Percentiles rank a stretch among this genome's conserved stretches.
These are phyloP conservation scores for Urostyla sp. DNA, from an alignment of 73 alveolate genomes.

Conservation along the genomic window DNA sequence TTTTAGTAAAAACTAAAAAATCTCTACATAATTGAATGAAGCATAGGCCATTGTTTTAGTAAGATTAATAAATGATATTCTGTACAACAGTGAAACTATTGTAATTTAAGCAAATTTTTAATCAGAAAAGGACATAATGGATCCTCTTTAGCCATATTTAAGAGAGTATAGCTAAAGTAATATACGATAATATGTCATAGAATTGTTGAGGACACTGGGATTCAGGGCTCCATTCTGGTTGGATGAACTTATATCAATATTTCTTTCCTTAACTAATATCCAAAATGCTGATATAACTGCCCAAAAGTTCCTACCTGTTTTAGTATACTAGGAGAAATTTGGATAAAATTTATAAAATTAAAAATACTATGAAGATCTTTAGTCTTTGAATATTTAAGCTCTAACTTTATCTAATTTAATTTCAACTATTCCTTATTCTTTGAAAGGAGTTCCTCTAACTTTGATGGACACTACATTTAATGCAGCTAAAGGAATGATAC, in stretches of 20 bases:
- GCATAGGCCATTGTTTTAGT: conserved; percentile 3
- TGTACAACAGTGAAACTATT: not conserved
- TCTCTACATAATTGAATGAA: conserved; percentile 21
- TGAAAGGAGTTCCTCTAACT: conserved; percentile 71
- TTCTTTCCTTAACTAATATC: conserved; percentile 50
- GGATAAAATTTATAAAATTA: conserved; percentile 1
- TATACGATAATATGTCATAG: conserved; percentile 48
- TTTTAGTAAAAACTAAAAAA: conserved; percentile 14
- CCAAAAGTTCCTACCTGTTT: conserved; percentile 16
- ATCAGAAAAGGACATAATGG: conserved; percentile 23
- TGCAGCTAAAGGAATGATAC: conserved; percentile 71
- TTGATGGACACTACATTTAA: conserved; percentile 42
- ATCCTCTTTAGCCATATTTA: conserved; percentile 14
- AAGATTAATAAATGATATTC: conserved; percentile 9
- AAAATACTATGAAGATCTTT: not conserved
- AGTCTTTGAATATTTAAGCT: conserved; percentile 25
- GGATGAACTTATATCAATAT: conserved; percentile 48
- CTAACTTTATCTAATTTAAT: conserved; percentile 28
- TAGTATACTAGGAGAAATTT: not conserved
- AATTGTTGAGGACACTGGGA: conserved; percentile 49
- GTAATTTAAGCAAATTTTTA: conserved; percentile 7
- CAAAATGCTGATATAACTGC: conserved; percentile 63
- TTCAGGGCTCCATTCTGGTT: conserved; percentile 28
- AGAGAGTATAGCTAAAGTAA: not conserved
- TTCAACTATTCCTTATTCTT: conserved; percentile 1